Percentiles rank a stretch among this genome's conserved stretches.
phyloP scores from a whole-genome alignment of 208 protist species.

The Wallacemonas sp. region DNA sequence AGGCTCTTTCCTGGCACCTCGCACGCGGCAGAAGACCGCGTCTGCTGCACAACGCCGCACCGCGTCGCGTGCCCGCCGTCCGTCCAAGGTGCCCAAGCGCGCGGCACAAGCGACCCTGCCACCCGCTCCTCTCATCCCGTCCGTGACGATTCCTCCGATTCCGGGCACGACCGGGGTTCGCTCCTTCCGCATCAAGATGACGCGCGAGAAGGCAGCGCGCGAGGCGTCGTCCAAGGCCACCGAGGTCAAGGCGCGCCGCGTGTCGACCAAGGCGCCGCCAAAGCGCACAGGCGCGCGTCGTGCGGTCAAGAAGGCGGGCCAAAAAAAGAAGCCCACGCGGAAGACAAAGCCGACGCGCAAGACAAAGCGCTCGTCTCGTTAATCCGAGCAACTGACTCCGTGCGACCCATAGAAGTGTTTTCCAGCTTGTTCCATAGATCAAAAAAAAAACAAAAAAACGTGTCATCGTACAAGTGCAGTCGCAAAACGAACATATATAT shows the following conservation, averaged over 20 bases:
- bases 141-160: constrained; percentile 6
- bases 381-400: too few species aligned
- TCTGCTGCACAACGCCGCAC: neutral
- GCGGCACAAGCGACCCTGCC: neutral
- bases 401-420: neutral
- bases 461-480: too few species aligned
- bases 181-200: constrained; percentile 14
- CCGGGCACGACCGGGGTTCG: constrained; percentile 1
- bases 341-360: too few species aligned
- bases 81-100: neutral
- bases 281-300: constrained; percentile 3
- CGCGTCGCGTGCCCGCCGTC: neutral
- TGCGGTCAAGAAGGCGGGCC: constrained; percentile 16
- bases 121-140: neutral
- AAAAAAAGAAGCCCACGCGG: neutral
- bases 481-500: too few species aligned
- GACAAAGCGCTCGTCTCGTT: too few species aligned
- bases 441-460: too few species aligned
- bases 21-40: neutral
- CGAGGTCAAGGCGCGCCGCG: constrained; percentile 11
- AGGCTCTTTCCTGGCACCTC: neutral
- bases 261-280: constrained; percentile 21
- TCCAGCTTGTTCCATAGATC: too few species aligned
- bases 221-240: neutral
- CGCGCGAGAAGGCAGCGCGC: constrained; percentile 7